Conservation (phyloP, 805 yeast species). For the Saccharomycopsis olivae region DNA sequence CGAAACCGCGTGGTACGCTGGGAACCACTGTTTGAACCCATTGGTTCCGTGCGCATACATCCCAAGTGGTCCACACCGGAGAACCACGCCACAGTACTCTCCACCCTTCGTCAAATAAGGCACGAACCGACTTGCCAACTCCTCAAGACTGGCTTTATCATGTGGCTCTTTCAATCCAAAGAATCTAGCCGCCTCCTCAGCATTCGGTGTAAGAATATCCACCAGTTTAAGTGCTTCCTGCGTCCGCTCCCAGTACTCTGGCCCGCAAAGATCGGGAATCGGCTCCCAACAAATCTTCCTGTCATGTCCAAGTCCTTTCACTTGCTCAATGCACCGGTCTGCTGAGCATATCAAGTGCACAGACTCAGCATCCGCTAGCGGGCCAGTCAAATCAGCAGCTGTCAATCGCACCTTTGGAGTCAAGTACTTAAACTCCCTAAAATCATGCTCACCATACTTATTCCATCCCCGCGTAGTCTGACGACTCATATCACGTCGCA, state of each 20-base stretch:
- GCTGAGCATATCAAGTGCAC: slow-evolving; percentile 74
- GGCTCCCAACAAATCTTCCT: slow-evolving; percentile 79
- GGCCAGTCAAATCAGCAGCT: slow-evolving; percentile 38
- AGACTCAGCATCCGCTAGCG: slow-evolving; percentile 32
- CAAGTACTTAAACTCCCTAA: slow-evolving; percentile 48
- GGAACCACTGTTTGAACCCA: slow-evolving; percentile 36
- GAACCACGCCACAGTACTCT: slow-evolving; percentile 37
- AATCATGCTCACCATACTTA: slow-evolving; percentile 52
- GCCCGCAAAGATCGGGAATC: slow-evolving; percentile 61
- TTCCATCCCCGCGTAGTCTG: slow-evolving; percentile 78
- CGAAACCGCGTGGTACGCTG: slow-evolving; percentile 57
- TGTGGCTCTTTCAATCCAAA: slow-evolving; percentile 39
- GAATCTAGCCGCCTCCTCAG: slow-evolving; percentile 68
- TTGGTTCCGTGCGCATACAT: slow-evolving; percentile 35
- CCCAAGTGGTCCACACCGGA: slow-evolving; percentile 74
- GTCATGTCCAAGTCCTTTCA: too few species aligned
- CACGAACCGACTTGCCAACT: slow-evolving; percentile 32
- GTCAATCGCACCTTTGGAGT: slow-evolving; percentile 53
- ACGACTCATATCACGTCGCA: slow-evolving; percentile 41
- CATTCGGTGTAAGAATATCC: slow-evolving; percentile 70
- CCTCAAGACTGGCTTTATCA: slow-evolving; percentile 30
- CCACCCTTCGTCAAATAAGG: slow-evolving; percentile 29
- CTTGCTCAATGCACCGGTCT: slow-evolving; percentile 46
- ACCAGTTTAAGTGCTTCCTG: slow-evolving; percentile 32
- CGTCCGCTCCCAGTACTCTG: slow-evolving; percentile 35